Evolutionary conservation across 345 rosid genomes (phyloP), one percentile per base, ranked within the genome.

Genomic region (Kernera saxatilis): DNA sequence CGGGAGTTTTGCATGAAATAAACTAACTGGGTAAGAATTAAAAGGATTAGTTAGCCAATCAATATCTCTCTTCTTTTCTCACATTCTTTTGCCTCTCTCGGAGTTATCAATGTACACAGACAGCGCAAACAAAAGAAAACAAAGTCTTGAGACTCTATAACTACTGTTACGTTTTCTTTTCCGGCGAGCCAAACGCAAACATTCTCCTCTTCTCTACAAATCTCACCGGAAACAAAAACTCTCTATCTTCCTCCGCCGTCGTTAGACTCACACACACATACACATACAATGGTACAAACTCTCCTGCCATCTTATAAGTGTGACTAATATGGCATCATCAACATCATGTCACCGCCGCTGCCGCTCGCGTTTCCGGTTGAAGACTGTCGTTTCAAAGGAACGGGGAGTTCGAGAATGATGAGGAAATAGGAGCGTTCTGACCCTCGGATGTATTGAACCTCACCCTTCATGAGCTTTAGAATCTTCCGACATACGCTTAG

Each of bases 401-500:
- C 54, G 2, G 98, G 89, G 50, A 91, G 90, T 75, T 89, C 96
- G 12, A 91, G 84, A 56, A 79, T 63, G 37, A 89, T 85, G 62
- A 87, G 84, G 88, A 93, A 91, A 72, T 85, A 89, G 30, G 90
- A 86, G 71, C 91, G 83, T 71, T 91, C 97, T 1, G 95, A 91
- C 76, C 87, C 96, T 81, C 94, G 78, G 70, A 89, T 86, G 58
- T 94, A 94, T 67, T 91, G 97, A 60, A 91, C 97, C 77, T 91
- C 95, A 54, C 97, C 96, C 63, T 84, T 83, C 96, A 94, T 88
- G 48, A 85, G 86, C 89, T 89, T 94, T 37, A 91, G 75, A 52
- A 94, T 91, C 84, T 84, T 94, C 83, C 90, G 69, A 89, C 95
- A 89, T 85, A 89, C 84, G 84, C 97, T 86, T 79, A 91, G 84